phyloP scores from a whole-genome alignment of 441 rosid genomes.

The Erodium moschatum region DNA sequence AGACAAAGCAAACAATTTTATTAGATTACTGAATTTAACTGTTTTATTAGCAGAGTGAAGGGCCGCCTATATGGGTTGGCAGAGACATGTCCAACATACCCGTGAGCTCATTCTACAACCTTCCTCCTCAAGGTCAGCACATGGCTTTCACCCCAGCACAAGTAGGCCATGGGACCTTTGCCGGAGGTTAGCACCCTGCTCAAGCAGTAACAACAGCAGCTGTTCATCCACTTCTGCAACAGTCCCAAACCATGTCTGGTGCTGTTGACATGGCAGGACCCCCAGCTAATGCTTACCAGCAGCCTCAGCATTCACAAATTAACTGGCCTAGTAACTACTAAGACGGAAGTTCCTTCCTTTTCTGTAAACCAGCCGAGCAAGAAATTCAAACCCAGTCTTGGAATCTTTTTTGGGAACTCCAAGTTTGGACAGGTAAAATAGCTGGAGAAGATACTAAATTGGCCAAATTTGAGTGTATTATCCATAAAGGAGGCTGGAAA shows the following conservation, averaged over 20 bases:
- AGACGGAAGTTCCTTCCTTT: conserved; percentile 21
- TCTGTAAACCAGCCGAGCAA: conserved; percentile 17
- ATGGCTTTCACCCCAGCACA: conserved; percentile 66
- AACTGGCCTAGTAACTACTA: conserved; percentile 88
- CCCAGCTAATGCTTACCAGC: conserved; percentile 70
- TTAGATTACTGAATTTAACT: neutral
- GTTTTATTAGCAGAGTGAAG: conserved; percentile 53
- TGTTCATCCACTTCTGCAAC: conserved; percentile 70
- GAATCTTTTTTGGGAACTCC: conserved; percentile 34
- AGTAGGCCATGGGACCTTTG: conserved; percentile 58
- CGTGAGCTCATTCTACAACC: conserved; percentile 63
- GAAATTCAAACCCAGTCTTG: conserved; percentile 28
- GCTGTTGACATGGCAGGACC: conserved; percentile 69
- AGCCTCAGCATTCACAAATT: conserved; percentile 82
- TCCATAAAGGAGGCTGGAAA: too few species aligned
- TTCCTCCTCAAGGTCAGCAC: conserved; percentile 71
- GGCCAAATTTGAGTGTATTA: too few species aligned
- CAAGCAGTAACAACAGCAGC: conserved; percentile 66
- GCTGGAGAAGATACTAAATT: conserved; percentile 23
- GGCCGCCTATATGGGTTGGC: conserved; percentile 79
- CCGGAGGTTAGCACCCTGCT: conserved; percentile 63
- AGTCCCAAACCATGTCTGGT: conserved; percentile 67
- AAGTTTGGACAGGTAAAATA: conserved; percentile 31
- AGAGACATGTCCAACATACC: conserved; percentile 64
- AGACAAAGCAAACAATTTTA: too few species aligned